phyloP scores from a whole-genome alignment of 2,329 filamentous ascomycete species.

The Berkeleyomyces basicola region DNA sequence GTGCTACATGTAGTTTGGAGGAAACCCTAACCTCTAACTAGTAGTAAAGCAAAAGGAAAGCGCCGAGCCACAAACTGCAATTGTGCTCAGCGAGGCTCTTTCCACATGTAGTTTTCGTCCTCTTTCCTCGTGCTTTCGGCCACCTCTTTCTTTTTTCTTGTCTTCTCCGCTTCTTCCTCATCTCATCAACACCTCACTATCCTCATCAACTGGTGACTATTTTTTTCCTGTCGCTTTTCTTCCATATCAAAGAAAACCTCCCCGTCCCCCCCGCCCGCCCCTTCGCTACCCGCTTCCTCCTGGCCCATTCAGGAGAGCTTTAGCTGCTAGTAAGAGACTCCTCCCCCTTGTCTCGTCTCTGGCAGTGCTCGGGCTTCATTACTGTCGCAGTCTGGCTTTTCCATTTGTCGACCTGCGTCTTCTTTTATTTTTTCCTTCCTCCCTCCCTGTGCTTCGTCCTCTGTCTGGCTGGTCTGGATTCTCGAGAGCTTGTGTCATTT shows the following conservation, averaged over 20 bases:
- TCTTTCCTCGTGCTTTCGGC: not conserved
- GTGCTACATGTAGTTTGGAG: not conserved
- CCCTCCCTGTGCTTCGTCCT: not conserved
- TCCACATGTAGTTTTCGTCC: not conserved
- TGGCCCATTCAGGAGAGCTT: conserved; percentile 1
- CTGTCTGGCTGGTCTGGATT: not conserved
- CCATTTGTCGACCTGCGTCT: conserved; percentile 1
- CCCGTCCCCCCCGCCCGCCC: not conserved
- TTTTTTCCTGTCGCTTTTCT: not conserved
- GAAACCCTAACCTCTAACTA: not conserved
- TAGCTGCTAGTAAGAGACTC: not conserved
- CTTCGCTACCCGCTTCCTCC: not conserved
- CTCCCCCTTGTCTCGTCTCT: not conserved
- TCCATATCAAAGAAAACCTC: not conserved
- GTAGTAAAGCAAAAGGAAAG: not conserved
- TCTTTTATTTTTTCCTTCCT: not conserved
- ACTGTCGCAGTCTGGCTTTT: conserved; percentile 3
- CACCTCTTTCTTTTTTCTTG: not conserved
- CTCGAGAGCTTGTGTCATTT: not conserved
- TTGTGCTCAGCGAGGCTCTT: not conserved
- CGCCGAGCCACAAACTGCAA: not conserved
- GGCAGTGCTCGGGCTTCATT: conserved; percentile 1
- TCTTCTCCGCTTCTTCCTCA: not conserved
- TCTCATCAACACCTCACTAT: not conserved
- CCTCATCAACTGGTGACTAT: not conserved